Percentiles rank a stretch among this genome's conserved stretches.
Conservation (phyloP, 371 early-diverging fungal species). For the Mortierella sp. region DNA sequence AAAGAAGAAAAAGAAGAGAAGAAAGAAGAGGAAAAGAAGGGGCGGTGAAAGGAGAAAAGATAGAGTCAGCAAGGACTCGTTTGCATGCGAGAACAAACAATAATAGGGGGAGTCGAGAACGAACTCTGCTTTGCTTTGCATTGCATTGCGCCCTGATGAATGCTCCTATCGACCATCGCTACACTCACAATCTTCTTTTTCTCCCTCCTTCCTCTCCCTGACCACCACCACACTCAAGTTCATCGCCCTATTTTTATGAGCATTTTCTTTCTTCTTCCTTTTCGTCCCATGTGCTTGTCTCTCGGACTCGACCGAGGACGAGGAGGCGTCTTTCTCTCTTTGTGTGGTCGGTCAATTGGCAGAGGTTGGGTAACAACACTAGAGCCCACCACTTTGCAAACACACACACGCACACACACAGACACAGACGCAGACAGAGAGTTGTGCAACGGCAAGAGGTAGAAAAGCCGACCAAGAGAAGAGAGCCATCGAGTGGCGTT, state of each 20-base stretch:
- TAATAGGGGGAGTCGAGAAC: not conserved
- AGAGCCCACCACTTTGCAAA: not conserved
- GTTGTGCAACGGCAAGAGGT: not conserved
- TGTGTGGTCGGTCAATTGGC: slow-evolving; percentile 4
- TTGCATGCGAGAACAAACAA: not conserved
- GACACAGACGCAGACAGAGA: not conserved
- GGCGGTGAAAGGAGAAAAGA: not conserved
- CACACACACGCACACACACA: not conserved
- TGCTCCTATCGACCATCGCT: not conserved
- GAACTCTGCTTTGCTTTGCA: not conserved
- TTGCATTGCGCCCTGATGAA: not conserved
- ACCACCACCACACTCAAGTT: not conserved
- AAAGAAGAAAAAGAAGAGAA: not conserved
- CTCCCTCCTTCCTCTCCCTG: not conserved
- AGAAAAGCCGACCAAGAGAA: not conserved
- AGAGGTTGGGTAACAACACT: not conserved
- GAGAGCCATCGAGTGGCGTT: not conserved
- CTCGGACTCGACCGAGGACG: not conserved
- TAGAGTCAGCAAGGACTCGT: not conserved
- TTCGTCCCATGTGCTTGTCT: not conserved
- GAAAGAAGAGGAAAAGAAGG: not conserved
- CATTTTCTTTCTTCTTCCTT: not conserved
- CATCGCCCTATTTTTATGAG: not conserved
- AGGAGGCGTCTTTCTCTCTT: not conserved
- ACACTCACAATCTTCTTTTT: not conserved